Percentiles rank a stretch among this genome's conserved stretches.
Conservation (phyloP, 768 basidiomycete genomes). For the Xerocomus potaroensis region DNA sequence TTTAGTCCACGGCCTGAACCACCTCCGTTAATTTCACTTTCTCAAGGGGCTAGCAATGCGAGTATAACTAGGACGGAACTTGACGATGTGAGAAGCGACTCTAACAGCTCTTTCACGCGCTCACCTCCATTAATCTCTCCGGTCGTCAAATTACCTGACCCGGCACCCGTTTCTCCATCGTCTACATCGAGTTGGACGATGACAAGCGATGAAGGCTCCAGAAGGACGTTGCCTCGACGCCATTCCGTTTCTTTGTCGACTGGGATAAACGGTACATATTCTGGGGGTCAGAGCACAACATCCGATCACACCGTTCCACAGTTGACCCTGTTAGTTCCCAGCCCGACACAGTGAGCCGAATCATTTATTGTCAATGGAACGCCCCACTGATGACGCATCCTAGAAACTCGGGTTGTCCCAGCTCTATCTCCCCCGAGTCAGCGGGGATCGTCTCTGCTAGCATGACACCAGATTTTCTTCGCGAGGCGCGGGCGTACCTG, state of each 20-base stretch:
- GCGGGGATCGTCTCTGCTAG: constrained; percentile 30
- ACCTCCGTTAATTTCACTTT: constrained; percentile 15
- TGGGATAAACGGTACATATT: constrained; percentile 6
- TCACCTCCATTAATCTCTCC: constrained; percentile 29
- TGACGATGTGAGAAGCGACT: constrained; percentile 16
- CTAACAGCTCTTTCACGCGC: constrained; percentile 21
- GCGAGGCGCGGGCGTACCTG: constrained; percentile 31
- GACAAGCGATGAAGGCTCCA: constrained; percentile 22
- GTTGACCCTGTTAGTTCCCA: constrained; percentile 28
- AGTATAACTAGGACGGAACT: constrained; percentile 3
- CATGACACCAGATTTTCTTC: constrained; percentile 31
- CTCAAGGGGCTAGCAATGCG: constrained; percentile 11
- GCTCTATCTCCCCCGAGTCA: constrained; percentile 32
- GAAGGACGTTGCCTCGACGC: constrained; percentile 8
- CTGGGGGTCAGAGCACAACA: constrained; percentile 2
- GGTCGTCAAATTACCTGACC: constrained; percentile 26
- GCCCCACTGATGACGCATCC: constrained; percentile 2
- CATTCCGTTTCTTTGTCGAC: constrained; percentile 10
- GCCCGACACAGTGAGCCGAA: constrained; percentile 5
- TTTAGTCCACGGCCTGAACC: constrained; percentile 30
- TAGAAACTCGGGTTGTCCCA: constrained; percentile 26
- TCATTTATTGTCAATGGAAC: not conserved
- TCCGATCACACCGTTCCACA: constrained; percentile 19
- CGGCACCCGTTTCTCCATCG: constrained; percentile 18
- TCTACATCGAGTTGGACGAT: constrained; percentile 29